These are phyloP conservation scores for Cladosporium oxysporum DNA, from an alignment of 2,329 filamentous ascomycete species.

Conservation along the genomic window DNA sequence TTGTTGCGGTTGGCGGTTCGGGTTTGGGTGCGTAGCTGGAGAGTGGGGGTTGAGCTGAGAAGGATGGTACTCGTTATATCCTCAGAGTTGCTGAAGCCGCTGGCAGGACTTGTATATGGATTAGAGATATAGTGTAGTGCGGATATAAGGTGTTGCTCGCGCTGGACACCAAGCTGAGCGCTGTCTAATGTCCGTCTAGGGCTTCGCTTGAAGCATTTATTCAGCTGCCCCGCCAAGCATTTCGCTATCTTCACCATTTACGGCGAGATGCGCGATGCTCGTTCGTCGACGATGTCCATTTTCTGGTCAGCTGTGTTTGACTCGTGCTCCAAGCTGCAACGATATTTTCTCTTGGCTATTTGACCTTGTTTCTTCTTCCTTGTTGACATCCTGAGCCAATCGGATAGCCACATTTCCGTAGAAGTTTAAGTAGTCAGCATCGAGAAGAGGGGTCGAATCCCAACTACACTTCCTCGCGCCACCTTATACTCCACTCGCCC, in stretches of 20 bases:
- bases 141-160: neutral
- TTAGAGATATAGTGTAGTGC: neutral
- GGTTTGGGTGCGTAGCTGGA: neutral
- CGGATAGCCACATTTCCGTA: neutral
- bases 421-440: neutral
- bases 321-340: neutral
- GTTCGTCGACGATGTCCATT: neutral
- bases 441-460: neutral
- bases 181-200: neutral
- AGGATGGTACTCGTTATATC: too few species aligned
- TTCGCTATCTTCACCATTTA: neutral
- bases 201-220: neutral
- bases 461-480: slow-evolving; percentile 1
- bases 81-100: too few species aligned
- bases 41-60: neutral
- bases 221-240: neutral
- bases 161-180: neutral
- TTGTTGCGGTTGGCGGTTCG: neutral
- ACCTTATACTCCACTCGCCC: slow-evolving; percentile 52
- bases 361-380: neutral
- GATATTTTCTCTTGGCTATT: neutral
- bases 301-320: neutral
- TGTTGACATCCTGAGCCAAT: neutral
- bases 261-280: neutral
- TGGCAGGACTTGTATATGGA: too few species aligned